Evolutionary conservation across 2,329 filamentous ascomycete species (phyloP), one percentile per base, ranked within the genome.

Genomic region (Chalara sp.): DNA sequence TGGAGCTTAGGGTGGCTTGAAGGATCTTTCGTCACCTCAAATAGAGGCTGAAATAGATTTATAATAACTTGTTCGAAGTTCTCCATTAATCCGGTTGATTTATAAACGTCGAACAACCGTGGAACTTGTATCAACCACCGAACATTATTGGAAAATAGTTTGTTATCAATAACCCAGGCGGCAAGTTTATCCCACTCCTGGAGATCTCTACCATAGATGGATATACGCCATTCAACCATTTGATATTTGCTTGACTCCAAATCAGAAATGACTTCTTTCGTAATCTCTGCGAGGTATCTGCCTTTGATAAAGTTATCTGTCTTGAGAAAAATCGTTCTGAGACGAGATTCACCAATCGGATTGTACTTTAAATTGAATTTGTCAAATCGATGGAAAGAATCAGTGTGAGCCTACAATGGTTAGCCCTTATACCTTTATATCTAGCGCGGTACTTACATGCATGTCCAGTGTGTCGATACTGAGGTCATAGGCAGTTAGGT

Each of bases 361-460:
- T 99, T 99, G 67, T 99, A 99, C 68, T 99, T 99, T 51, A 99
- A 75, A 67, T 99, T 99, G 78, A 99, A 99, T 69, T 99, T 99
- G 75, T 99, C 93, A 66, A 99, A 99, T 4, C 93, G 88, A 70
- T 99, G 93, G 72, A 99, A 99, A 0, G 89, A 95, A 69, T 99
- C 93, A 8, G 89, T 96, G 65, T 99, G 93, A 29, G 93, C 92
- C 84, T 89, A 46, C 28, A 11, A 5, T 39, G 46, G 61, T 60
- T 54, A 56, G 54, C 40, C 33, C 6, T 28, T 43, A 28, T 10
- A 39, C 7, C n/a, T 2, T 21, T 12, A 43, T 43, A 13, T 13
- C 7, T 12, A 10, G 8, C n/a, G 8, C 40, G 29, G n/a, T 46
- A 78, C 86, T 66, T 74, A 89, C 87, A 73, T 99, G 93, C 93